Evolutionary conservation across 2,329 filamentous ascomycete species (phyloP).

Genomic region (Tolypocladium guangdongense): DNA sequence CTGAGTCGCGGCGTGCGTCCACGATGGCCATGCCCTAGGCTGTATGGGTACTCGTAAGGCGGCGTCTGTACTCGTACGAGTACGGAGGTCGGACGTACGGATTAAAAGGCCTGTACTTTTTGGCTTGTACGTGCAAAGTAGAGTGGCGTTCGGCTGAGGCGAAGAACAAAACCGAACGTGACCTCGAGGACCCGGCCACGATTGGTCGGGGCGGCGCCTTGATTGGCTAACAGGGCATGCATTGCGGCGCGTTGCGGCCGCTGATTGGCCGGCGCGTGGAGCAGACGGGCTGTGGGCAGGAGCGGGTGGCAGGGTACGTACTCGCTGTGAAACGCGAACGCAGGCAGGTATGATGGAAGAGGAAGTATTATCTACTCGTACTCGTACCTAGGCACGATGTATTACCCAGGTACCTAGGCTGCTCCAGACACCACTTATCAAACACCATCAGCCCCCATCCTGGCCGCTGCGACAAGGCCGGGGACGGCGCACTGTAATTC

Average conservation of each 20-base stretch:
- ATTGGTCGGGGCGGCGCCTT: slow-evolving; percentile 3
- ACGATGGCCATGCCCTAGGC: not conserved
- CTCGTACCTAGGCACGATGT: not conserved
- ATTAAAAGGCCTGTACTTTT: not conserved
- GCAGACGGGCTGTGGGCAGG: not conserved
- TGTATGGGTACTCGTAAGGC: slow-evolving; percentile 1
- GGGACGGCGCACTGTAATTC: not conserved
- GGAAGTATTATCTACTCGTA: too few relatives aligned
- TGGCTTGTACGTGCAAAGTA: not conserved
- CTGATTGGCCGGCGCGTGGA: not conserved
- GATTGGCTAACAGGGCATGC: slow-evolving; percentile 6
- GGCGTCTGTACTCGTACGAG: too few relatives aligned
- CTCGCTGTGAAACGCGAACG: not conserved
- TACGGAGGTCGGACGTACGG: too few relatives aligned
- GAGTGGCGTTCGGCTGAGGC: not conserved
- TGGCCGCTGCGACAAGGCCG: not conserved
- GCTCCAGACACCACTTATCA: not conserved
- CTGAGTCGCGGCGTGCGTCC: not conserved
- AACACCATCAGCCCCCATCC: not conserved
- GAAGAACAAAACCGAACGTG: not conserved
- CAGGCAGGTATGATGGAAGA: not conserved
- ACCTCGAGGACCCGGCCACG: not conserved
- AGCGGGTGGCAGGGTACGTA: too few relatives aligned
- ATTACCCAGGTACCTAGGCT: not conserved
- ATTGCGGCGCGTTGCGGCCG: not conserved